Evolutionary conservation across 148 eudicot genomes (phyloP), one percentile per base, ranked within the genome.

Genomic region (Talinum fruticosum): DNA sequence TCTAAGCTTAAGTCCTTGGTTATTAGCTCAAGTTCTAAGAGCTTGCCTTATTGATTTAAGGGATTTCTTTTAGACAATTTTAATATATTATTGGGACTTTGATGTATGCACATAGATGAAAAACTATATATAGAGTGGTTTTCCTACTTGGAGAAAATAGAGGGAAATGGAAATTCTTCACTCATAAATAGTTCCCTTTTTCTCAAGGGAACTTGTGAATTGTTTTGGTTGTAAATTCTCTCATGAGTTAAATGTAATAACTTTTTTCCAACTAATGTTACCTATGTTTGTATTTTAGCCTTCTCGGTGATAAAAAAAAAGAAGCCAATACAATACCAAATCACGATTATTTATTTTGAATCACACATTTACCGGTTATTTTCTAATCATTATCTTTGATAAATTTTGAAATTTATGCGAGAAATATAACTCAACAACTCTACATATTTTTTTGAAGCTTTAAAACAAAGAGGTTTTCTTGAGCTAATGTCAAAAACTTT

Each of bases 11-110:
- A 92, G 88, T 85, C 86, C 4, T 90, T 90, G 89, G 86, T 89
- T 33, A 70, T 90, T 59, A 90, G 96, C 76, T 88, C 93, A 29
- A 94, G 98, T 77, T 94, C 98, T 71, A 94, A 94, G 89, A 94
- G 98, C 79, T 87, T 94, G 85, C 98, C 98, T 64, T 94, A 90
- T 68, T 93, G 76, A 76, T 4, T 51, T 4, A 7, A 30, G 29
- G 53, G 7, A 10, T 2, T n/a, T 13, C 44, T 21, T n/a, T 8
- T 2, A 18, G 29, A 37, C 23, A 36, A 19, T 23, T 70, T 69
- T 44, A 21, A 32, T 51, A 36, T 16, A 24, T 8, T 54, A 37
- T 12, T 68, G 26, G 18, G 16, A 35, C 14, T 19, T 45, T 62
- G 66, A 36, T 51, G 45, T 67, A 24, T 80, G 78, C 79, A 80